Evolutionary conservation across 1,284 basidiomycete genomes (phyloP), one percentile per base, ranked within the genome.

Genomic region (Sutorius eximius): DNA sequence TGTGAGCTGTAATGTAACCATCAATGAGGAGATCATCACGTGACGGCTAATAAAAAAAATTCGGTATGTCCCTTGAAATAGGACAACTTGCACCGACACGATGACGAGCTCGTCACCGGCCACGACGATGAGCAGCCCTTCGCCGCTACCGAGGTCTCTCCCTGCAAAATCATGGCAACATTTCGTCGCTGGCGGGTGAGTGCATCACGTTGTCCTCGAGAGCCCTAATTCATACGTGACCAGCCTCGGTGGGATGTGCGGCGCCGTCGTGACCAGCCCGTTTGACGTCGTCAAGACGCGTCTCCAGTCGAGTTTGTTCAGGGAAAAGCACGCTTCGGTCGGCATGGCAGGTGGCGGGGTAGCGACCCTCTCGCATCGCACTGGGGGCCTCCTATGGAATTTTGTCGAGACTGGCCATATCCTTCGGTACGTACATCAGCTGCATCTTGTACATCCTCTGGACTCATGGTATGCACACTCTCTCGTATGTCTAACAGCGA

Each of bases 221-320:
- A 15, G 18, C 8, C 5, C 18, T 18, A 44, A 49, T 54, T 38
- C 50, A 59, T 54, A 37, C 36, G 57, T 3, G 16, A 42, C 18
- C 61, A 96, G 95, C 30, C 77, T 96, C 11, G 97, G 96, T 18
- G 96, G 96, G 24, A 98, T 99, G 95, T 93, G 93, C 67, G 97
- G 96, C 43, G 95, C 95, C 11, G 91, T 97, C 61, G 89, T 98
- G 10, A 99, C 96, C 0, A 94, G 93, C 36, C 96, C 96, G 0
- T 95, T 99, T 63, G 96, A 99, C 72, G 93, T 99, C 29, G 95
- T 99, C 62, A 99, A 99, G 75, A 99, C 97, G 29, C 87, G 96
- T 5, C 77, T 99, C 11, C 96, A 99, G 74, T 97, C 94, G 0
- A 89, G 89, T 73, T 75, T 98, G 38, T 98, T 95, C 71, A 78